Conservation (phyloP, 257 asterid genomes). For the Ehretia macrophylla region DNA sequence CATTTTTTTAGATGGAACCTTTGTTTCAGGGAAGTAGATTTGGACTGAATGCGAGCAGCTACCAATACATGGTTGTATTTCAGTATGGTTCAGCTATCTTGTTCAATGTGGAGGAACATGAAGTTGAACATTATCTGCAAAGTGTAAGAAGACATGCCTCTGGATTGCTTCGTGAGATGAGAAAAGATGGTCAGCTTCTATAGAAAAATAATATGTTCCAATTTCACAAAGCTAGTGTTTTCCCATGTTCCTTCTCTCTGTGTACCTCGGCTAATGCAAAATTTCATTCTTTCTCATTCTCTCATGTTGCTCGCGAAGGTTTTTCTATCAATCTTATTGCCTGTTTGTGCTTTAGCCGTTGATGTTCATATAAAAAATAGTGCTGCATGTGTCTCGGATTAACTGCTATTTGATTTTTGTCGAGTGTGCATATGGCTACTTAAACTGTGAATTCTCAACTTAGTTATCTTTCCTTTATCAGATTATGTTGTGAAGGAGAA, state of each 20-base stretch:
- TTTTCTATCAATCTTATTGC: too few species aligned
- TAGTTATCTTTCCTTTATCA: constrained; percentile 20
- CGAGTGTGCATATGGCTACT: not conserved
- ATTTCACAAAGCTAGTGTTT: not conserved
- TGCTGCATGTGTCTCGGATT: too few species aligned
- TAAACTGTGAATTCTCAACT: not conserved
- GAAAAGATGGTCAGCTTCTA: constrained; percentile 70
- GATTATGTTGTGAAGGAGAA: constrained; percentile 93
- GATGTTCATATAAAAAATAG: too few species aligned
- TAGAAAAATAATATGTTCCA: not conserved
- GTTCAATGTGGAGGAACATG: constrained; percentile 86
- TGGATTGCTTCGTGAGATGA: constrained; percentile 86
- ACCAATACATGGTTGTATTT: constrained; percentile 77
- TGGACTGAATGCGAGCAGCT: constrained; percentile 34
- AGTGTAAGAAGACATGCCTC: constrained; percentile 67
- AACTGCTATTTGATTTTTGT: not conserved
- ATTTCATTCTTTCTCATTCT: too few species aligned
- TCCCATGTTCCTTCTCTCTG: not conserved
- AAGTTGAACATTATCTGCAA: constrained; percentile 68
- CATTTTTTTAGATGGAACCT: not conserved
- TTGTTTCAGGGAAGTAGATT: constrained; percentile 39
- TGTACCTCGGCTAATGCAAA: too few species aligned
- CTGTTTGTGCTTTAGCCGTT: too few species aligned
- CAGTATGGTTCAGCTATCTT: constrained; percentile 88
- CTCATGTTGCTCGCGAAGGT: too few species aligned